Evolutionary conservation across 106 monocot genomes (phyloP).

Genomic region (Apostasia shenzhenica): DNA sequence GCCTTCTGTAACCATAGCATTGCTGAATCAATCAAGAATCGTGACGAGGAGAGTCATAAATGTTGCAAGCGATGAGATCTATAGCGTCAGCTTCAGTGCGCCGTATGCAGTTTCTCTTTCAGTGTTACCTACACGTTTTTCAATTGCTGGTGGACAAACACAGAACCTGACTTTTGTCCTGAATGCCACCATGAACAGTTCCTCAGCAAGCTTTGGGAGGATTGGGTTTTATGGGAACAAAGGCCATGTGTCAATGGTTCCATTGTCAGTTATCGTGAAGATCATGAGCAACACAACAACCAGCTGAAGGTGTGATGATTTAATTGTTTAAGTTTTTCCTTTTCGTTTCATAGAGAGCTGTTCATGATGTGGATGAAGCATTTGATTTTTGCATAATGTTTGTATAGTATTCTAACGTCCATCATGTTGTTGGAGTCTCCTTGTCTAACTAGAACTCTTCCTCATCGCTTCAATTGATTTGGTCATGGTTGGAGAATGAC

Average conservation of each 20-base stretch:
- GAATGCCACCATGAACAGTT: constrained; percentile 63
- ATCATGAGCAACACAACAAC: constrained; percentile 22
- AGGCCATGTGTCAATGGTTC: constrained; percentile 58
- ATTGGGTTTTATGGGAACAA: constrained; percentile 70
- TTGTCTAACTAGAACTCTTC: no score
- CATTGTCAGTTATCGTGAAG: constrained; percentile 70
- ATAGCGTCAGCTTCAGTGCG: constrained; percentile 58
- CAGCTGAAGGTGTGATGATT: constrained; percentile 3
- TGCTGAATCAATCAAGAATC: constrained; percentile 59
- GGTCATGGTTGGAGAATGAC: no score
- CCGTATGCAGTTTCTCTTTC: constrained; percentile 69
- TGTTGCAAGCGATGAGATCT: constrained; percentile 54
- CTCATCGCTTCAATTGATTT: no score
- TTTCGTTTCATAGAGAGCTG: no score
- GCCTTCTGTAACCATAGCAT: constrained; percentile 76
- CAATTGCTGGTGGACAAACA: constrained; percentile 39
- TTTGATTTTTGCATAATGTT: no score
- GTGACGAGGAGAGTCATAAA: constrained; percentile 65
- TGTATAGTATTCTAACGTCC: no score
- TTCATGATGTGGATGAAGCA: no score
- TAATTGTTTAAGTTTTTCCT: no score
- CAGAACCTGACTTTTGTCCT: constrained; percentile 50
- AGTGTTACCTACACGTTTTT: constrained; percentile 53
- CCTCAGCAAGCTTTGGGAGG: constrained; percentile 68
- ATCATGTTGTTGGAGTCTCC: no score